phyloP scores from a whole-genome alignment of 2,329 filamentous ascomycete species.

The Purpureocillium takamizusanense region DNA sequence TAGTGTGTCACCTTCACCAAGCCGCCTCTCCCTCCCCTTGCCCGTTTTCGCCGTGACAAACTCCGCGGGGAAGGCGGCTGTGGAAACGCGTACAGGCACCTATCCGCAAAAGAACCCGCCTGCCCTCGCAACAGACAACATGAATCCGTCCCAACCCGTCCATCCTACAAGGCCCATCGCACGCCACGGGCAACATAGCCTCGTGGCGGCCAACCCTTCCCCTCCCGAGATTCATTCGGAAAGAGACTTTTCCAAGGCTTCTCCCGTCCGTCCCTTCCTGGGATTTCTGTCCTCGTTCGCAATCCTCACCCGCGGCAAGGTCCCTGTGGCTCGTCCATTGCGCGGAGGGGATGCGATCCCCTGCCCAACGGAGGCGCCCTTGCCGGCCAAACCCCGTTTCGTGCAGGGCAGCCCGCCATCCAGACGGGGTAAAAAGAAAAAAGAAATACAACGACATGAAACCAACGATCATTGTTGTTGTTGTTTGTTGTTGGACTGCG shows the following conservation, averaged over 20 bases:
- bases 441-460: slow-evolving; percentile 1
- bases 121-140: too few species aligned
- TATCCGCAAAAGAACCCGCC: too few species aligned
- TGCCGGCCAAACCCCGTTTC: too few species aligned
- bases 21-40: too few species aligned
- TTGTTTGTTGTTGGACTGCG: slow-evolving; percentile 1
- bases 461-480: background rate
- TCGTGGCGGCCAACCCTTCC: background rate
- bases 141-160: background rate
- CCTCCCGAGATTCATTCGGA: background rate
- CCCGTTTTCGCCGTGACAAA: too few species aligned
- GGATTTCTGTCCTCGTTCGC: background rate
- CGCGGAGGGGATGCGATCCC: background rate
- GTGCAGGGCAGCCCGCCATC: background rate
- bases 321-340: background rate
- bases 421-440: slow-evolving; percentile 3
- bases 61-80: too few species aligned
- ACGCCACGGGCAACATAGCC: too few species aligned
- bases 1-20: too few species aligned
- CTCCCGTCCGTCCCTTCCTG: background rate
- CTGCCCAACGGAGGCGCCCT: too few species aligned
- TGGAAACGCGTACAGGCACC: too few species aligned
- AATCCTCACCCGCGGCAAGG: background rate
- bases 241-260: slow-evolving; percentile 4
- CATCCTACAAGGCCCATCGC: background rate